Base-by-base conservation (phyloP, 257 asterid genomes). In the Paulownia fortunei region DNA sequence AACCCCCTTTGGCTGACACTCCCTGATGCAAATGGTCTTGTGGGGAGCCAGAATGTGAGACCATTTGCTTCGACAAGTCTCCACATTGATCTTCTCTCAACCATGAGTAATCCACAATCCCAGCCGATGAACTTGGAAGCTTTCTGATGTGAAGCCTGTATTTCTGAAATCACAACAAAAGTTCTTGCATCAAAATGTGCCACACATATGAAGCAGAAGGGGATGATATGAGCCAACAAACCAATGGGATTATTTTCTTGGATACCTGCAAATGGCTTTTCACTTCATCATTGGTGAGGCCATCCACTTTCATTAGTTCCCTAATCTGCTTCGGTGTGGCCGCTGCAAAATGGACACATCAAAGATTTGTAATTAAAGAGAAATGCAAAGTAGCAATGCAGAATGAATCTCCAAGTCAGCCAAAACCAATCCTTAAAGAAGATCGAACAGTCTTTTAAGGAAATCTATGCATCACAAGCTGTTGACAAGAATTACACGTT, bases 111-210 rank as follows among this genome's bases (percentile, higher is more conserved):
- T 52, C 52, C 12, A 65, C 18, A 27, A 76, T 5, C 4, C 70
- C 73, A 10, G 59, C 59, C 7, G 79, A 52, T 8, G 84, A 36
- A 23, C 44, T 1, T 44, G 86, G 72, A 27, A 82, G 59, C 87
- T 79, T 83, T 21, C 89, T 69, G 4, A 88, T 61, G 68, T 86
- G 89, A 19, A 90, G 84, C 70, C 96, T 87, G 73, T 82, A 88
- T 76, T 90, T 90, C 96, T 90, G 87, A 66, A 80, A n/a, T 61
- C 18, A 23, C 42, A 71, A 32, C 39, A 41, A 15, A 55, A 42
- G 39, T 15, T 19, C 6, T 55, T 8, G 9, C 3, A 6, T 51
- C 24, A 64, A 13, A 55, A 52, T 51, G 44, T 32, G 62, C 27
- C 16, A 46, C 36, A n/a, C 3, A 0, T 7, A 27, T 19, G 6